A percentile compares a stretch with the other conserved stretches of the same genome.
phyloP scores from a whole-genome alignment of 306 rosid genomes.

The Aeschynomene evenia region DNA sequence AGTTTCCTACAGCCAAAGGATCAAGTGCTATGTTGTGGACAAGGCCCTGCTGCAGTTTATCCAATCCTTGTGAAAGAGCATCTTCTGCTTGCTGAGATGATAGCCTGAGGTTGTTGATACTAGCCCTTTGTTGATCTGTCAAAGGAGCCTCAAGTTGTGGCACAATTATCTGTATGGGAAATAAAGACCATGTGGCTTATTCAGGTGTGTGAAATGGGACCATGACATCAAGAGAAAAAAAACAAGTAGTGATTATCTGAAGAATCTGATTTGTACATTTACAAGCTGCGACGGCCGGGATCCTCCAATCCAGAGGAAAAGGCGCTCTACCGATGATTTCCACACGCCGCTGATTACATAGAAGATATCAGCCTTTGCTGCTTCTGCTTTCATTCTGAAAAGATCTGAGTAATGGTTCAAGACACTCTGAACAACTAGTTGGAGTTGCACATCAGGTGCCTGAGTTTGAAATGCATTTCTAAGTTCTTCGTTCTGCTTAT shows the following conservation, averaged over 20 bases:
- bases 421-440: constrained; percentile 53
- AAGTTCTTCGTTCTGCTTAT: constrained; percentile 59
- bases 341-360: constrained; percentile 80
- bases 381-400: constrained; percentile 73
- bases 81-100: constrained; percentile 93
- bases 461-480: constrained; percentile 68
- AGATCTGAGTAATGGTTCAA: constrained; percentile 71
- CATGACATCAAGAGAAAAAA: not conserved
- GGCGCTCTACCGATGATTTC: constrained; percentile 80
- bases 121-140: constrained; percentile 48
- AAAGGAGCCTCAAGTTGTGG: constrained; percentile 66
- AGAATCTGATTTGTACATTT: constrained; percentile 46
- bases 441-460: constrained; percentile 57
- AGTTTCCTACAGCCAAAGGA: constrained; percentile 40
- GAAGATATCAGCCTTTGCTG: constrained; percentile 77
- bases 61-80: constrained; percentile 83
- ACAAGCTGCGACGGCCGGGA: constrained; percentile 97
- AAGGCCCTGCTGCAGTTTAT: constrained; percentile 73
- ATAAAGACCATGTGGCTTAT: not conserved
- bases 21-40: constrained; percentile 49
- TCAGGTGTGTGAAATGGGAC: not conserved
- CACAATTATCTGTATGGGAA: constrained; percentile 50
- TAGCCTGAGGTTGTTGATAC: constrained; percentile 42
- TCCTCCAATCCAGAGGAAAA: constrained; percentile 95
- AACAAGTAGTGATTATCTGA: constrained; percentile 12